Conservation (phyloP, 306 rosid genomes). For the Ormosia semicastrata region DNA sequence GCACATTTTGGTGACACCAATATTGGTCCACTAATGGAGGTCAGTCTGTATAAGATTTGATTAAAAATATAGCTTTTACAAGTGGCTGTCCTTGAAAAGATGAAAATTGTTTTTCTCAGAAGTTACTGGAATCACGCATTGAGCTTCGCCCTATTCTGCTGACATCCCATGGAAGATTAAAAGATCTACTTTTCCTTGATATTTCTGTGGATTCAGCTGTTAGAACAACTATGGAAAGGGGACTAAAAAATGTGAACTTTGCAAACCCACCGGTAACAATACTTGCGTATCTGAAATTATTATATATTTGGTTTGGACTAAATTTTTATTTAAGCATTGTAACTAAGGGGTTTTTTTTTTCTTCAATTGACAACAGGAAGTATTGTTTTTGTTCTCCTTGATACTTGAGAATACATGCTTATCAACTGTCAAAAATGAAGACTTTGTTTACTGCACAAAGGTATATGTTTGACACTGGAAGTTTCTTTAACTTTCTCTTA, state of each 20-base stretch:
- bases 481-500: neutral
- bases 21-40: constrained; percentile 32
- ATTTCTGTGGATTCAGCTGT: constrained; percentile 37
- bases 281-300: neutral
- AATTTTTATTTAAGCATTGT: neutral
- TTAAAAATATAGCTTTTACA: neutral
- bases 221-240: constrained; percentile 37
- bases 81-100: neutral
- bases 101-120: constrained; percentile 15
- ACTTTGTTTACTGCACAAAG: constrained; percentile 43
- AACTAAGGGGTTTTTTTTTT: neutral
- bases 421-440: constrained; percentile 34
- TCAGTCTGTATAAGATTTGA: neutral
- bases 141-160: constrained; percentile 29
- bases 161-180: constrained; percentile 19
- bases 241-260: constrained; percentile 16
- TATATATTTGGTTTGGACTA: neutral
- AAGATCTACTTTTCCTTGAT: constrained; percentile 41
- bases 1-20: constrained; percentile 35
- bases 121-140: constrained; percentile 33
- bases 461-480: neutral
- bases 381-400: constrained; percentile 39
- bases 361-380: constrained; percentile 25
- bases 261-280: constrained; percentile 20
- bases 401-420: constrained; percentile 32